Evolutionary conservation across 257 asterid species (phyloP).

Genomic region (Salvia splendens): DNA sequence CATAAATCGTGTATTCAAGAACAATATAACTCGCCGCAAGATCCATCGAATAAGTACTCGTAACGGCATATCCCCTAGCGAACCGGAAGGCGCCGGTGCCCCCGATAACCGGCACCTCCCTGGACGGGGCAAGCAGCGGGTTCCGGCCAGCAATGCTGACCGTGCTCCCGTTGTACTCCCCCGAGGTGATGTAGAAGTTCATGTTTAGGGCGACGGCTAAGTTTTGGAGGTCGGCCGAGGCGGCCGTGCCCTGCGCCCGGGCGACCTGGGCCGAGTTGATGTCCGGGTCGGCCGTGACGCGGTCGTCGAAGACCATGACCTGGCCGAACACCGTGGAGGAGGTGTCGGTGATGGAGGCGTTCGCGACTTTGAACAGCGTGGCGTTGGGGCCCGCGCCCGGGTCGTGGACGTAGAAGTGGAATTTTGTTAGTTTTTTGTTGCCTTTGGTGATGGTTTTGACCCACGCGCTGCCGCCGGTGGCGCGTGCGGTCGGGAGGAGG

Average conservation of each 20-base stretch:
- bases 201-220: neutral
- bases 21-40: too few species aligned
- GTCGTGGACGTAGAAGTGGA: too few species aligned
- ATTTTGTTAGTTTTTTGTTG: too few species aligned
- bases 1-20: too few species aligned
- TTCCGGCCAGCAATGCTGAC: neutral
- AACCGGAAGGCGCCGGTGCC: neutral
- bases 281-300: neutral
- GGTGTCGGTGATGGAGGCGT: too few species aligned
- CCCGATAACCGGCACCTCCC: neutral
- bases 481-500: too few species aligned
- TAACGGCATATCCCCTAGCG: neutral
- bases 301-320: neutral
- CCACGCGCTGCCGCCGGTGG: too few species aligned
- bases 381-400: too few species aligned
- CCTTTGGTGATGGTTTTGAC: too few species aligned
- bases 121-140: neutral
- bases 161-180: constrained; percentile 8
- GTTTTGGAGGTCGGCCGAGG: neutral
- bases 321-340: neutral
- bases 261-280: neutral
- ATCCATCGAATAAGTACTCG: too few species aligned
- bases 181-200: neutral
- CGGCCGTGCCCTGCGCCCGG: neutral
- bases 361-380: too few species aligned